A percentile compares a stretch with the other conserved stretches of the same genome.
Evolutionary conservation across 2,329 filamentous ascomycete species (phyloP).

Genomic region (Aspergillus melleus): DNA sequence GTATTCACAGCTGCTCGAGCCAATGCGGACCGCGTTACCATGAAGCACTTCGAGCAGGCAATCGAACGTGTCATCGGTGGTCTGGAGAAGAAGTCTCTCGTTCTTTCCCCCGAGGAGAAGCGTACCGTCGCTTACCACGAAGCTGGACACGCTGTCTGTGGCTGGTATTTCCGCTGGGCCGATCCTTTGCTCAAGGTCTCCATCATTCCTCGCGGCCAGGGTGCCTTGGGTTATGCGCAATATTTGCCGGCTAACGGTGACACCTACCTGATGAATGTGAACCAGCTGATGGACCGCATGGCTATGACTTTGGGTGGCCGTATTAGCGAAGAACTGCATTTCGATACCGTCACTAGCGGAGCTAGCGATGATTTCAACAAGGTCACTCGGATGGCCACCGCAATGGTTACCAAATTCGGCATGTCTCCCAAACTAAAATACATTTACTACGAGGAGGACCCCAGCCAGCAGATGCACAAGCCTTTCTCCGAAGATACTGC

Average conservation of each 20-base stretch:
- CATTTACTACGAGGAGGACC: conserved; percentile 80
- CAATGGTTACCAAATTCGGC: conserved; percentile 99
- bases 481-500: conserved; percentile 95
- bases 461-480: conserved; percentile 78
- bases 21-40: conserved; percentile 76
- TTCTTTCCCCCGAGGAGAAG: conserved; percentile 92
- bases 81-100: conserved; percentile 94
- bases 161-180: conserved; percentile 96
- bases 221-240: conserved; percentile 91
- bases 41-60: conserved; percentile 93
- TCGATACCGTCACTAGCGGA: conserved; percentile 91
- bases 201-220: conserved; percentile 94
- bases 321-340: conserved; percentile 94
- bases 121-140: conserved; percentile 96
- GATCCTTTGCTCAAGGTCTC: conserved; percentile 97
- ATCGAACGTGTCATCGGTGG: conserved; percentile 97
- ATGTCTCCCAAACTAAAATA: conserved; percentile 96
- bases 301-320: conserved; percentile 97
- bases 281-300: conserved; percentile 99
- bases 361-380: conserved; percentile 98
- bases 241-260: conserved; percentile 84
- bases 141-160: conserved; percentile 96
- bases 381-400: conserved; percentile 90
- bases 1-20: conserved; percentile 69
- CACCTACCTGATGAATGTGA: conserved; percentile 91